Evolutionary conservation across 371 early-diverging fungal genomes (phyloP).

Genomic region (Apophysomyces ossiformis): DNA sequence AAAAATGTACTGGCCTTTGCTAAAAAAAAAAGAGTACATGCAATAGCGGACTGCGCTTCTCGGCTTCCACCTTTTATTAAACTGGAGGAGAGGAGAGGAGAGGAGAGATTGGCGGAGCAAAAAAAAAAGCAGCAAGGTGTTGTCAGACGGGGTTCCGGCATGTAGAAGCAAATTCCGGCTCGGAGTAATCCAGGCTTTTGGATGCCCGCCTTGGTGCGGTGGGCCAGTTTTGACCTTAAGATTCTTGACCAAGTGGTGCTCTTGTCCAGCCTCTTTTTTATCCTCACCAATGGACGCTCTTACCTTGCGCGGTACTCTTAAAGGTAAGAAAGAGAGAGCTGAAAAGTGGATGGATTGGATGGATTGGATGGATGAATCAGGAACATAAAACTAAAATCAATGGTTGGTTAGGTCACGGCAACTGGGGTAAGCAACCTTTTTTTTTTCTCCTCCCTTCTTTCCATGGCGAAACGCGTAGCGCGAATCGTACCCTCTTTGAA

Average conservation of each 20-base stretch:
- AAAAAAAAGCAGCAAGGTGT: no score
- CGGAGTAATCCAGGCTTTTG: neutral
- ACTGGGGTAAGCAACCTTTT: slow-evolving; percentile 40
- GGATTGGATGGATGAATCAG: slow-evolving; percentile 28
- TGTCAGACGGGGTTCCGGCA: no score
- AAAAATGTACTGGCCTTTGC: no score
- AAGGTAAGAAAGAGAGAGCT: slow-evolving; percentile 30
- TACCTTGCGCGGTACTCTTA: slow-evolving; percentile 60
- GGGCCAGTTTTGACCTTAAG: neutral
- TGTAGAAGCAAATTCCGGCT: neutral
- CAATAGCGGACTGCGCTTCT: no score
- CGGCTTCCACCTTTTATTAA: no score
- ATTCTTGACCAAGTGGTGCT: neutral
- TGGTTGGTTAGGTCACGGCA: slow-evolving; percentile 42
- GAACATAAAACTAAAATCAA: slow-evolving; percentile 1
- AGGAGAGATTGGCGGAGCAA: no score
- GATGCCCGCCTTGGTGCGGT: slow-evolving; percentile 7
- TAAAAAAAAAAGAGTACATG: no score
- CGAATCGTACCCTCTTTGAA: neutral
- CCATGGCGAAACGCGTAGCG: neutral
- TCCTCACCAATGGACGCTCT: slow-evolving; percentile 59
- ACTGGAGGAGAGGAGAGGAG: no score
- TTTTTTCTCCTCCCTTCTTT: no score
- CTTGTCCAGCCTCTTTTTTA: slow-evolving; percentile 39
- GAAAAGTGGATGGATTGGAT: slow-evolving; percentile 3